phyloP scores from a whole-genome alignment of 331 rosid species.

The Quercus phellos region DNA sequence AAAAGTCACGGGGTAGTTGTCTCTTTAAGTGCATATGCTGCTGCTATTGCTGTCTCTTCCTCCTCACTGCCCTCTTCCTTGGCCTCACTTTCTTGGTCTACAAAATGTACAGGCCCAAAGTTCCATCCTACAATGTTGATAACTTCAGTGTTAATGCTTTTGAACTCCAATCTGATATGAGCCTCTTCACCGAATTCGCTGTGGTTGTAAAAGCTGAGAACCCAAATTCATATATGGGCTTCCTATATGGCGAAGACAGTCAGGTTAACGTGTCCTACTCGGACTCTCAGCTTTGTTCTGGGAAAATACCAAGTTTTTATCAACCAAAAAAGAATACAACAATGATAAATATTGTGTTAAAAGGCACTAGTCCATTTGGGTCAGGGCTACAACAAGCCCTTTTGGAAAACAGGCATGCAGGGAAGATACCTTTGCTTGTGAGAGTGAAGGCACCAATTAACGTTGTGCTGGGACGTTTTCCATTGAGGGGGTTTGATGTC shows the following conservation, averaged over 20 bases:
- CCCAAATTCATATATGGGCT: slow-evolving; percentile 43
- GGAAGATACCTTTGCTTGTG: slow-evolving; percentile 42
- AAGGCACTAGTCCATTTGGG: slow-evolving; percentile 40
- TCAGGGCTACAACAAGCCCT: slow-evolving; percentile 24
- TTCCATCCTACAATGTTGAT: slow-evolving; percentile 42
- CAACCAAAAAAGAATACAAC: slow-evolving; percentile 45
- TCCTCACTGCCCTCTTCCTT: slow-evolving; percentile 22
- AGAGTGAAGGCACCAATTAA: slow-evolving; percentile 41
- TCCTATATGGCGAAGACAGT: slow-evolving; percentile 39
- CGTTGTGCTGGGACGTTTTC: slow-evolving; percentile 5
- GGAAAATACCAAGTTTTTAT: slow-evolving; percentile 39
- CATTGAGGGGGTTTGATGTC: slow-evolving; percentile 20
- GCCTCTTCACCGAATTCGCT: slow-evolving; percentile 29
- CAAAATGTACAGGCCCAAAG: slow-evolving; percentile 24
- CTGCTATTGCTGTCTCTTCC: slow-evolving; percentile 28
- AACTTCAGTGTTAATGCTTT: slow-evolving; percentile 32
- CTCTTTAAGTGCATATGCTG: slow-evolving; percentile 33
- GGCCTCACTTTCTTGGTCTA: neutral
- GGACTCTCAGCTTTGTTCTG: slow-evolving; percentile 27
- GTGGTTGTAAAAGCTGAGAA: slow-evolving; percentile 45
- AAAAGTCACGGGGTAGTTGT: neutral
- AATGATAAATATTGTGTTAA: slow-evolving; percentile 22
- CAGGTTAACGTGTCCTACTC: slow-evolving; percentile 24
- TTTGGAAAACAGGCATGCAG: slow-evolving; percentile 22
- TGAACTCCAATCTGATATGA: slow-evolving; percentile 6